Conservation (phyloP, 371 early-diverging fungal species). For the Haplosporangium sp. region DNA sequence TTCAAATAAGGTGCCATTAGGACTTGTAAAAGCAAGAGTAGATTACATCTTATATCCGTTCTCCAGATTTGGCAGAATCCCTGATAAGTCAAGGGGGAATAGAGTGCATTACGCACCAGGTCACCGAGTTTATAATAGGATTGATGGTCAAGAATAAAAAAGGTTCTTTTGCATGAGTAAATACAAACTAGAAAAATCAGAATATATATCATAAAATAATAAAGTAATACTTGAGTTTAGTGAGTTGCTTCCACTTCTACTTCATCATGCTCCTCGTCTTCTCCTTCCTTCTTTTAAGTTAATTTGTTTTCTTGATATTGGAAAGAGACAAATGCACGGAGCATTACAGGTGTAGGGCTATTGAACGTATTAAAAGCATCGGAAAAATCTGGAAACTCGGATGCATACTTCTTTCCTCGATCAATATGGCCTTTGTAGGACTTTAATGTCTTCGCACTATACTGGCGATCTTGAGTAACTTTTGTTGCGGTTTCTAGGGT, state of each 20-base stretch:
- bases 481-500: neutral
- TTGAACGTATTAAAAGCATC: neutral
- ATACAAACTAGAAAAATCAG: neutral
- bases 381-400: neutral
- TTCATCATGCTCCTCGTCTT: too few species aligned
- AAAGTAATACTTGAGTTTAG: too few species aligned
- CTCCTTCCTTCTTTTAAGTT: too few species aligned
- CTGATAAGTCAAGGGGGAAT: constrained; percentile 29
- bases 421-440: neutral
- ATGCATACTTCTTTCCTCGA: neutral
- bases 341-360: neutral
- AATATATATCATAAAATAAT: neutral
- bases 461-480: neutral
- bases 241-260: too few species aligned
- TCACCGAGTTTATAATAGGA: constrained; percentile 41
- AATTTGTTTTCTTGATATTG: neutral
- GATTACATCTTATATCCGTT: constrained; percentile 47
- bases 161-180: neutral
- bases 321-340: neutral
- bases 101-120: constrained; percentile 50
- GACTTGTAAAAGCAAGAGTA: constrained; percentile 30
- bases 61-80: constrained; percentile 39
- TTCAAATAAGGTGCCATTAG: constrained; percentile 36
- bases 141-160: constrained; percentile 23
- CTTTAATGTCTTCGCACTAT: neutral